A percentile compares a stretch with the other conserved stretches of the same genome.
Evolutionary conservation across 2,329 filamentous ascomycete species (phyloP).

Genomic region (Bipolaris gigantea): DNA sequence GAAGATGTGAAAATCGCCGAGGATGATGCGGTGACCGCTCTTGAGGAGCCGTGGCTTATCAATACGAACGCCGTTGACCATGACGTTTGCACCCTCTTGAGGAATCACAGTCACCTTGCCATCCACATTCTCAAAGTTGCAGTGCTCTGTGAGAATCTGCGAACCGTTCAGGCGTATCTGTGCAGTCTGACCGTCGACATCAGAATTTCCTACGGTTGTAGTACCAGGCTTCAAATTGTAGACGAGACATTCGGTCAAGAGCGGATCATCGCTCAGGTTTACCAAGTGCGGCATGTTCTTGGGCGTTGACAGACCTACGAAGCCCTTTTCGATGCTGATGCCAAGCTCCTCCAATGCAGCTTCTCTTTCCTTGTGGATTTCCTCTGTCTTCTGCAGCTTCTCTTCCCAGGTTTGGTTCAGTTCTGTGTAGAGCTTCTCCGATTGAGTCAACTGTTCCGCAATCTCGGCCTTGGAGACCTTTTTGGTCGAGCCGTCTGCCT

Average conservation of each 20-base stretch:
- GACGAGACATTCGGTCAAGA: constrained; percentile 92
- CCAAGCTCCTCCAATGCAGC: constrained; percentile 92
- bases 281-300: constrained; percentile 99
- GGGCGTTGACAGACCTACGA: constrained; percentile 89
- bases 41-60: constrained; percentile 82
- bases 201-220: constrained; percentile 92
- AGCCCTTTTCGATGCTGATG: constrained; percentile 98
- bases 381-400: constrained; percentile 90
- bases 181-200: constrained; percentile 72
- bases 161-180: constrained; percentile 94
- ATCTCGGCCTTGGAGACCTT: constrained; percentile 99
- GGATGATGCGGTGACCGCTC: constrained; percentile 90
- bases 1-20: constrained; percentile 98
- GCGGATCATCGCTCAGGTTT: constrained; percentile 79
- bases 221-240: constrained; percentile 97
- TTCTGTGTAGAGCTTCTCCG: constrained; percentile 92
- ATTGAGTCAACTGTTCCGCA: constrained; percentile 91
- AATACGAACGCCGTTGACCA: constrained; percentile 94
- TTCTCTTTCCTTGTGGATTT: constrained; percentile 97
- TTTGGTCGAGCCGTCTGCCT: constrained; percentile 81
- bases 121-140: constrained; percentile 89
- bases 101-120: constrained; percentile 91
- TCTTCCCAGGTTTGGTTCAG: constrained; percentile 99
- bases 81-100: constrained; percentile 88
- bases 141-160: constrained; percentile 90